A percentile compares a stretch with the other conserved stretches of the same genome.
These are phyloP conservation scores for Monilinia laxa DNA, from an alignment of 2,329 filamentous ascomycete species.

Conservation along the genomic window DNA sequence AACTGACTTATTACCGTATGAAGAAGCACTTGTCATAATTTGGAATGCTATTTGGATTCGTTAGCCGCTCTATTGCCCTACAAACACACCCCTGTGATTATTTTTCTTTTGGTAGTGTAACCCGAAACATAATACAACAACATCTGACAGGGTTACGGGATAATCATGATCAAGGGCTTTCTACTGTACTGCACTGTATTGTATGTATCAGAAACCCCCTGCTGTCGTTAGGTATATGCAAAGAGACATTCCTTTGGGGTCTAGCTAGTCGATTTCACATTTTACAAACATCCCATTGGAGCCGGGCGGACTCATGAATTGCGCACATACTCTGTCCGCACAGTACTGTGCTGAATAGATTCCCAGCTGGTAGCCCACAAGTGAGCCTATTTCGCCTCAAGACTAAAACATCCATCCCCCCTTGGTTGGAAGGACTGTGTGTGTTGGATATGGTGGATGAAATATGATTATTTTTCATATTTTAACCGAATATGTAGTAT, in stretches of 20 bases:
- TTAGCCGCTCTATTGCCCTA: not conserved
- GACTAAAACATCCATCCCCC: not conserved
- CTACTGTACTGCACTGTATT: not conserved
- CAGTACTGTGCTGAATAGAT: not conserved
- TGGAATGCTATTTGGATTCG: not conserved
- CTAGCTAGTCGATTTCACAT: not conserved
- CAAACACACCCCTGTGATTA: not conserved
- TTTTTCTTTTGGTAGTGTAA: not conserved
- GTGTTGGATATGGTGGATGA: too few relatives aligned
- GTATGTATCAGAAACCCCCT: conserved; percentile 13
- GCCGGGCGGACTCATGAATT: conserved; percentile 1
- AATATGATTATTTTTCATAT: not conserved
- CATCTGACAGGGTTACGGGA: conserved; percentile 11
- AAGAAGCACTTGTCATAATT: not conserved
- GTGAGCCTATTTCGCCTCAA: not conserved
- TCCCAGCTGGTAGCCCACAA: conserved; percentile 5
- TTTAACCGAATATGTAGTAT: not conserved
- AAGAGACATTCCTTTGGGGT: not conserved
- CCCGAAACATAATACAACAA: not conserved
- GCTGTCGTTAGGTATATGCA: not conserved
- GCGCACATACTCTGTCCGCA: not conserved
- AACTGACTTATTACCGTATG: too few relatives aligned
- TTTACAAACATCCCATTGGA: conserved; percentile 5
- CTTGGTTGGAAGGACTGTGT: not conserved
- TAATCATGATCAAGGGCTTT: conserved; percentile 9